Conservation (phyloP, 345 rosid genomes). For the Corchorus capsularis region DNA sequence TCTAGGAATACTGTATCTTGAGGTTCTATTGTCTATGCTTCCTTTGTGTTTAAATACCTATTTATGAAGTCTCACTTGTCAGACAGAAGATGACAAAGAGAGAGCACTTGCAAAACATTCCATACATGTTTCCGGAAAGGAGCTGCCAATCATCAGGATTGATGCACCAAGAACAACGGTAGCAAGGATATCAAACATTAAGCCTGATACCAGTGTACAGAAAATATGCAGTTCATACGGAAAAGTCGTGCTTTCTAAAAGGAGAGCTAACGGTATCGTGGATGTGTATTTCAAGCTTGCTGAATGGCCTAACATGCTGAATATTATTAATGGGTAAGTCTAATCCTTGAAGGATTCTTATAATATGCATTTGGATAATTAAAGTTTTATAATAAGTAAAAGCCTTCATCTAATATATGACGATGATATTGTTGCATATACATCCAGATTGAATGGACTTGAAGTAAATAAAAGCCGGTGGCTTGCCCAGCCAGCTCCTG, state of each 20-base stretch:
- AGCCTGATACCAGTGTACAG: too few relatives aligned
- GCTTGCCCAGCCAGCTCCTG: slow-evolving; percentile 36
- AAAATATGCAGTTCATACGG: slow-evolving; percentile 29
- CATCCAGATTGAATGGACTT: slow-evolving; percentile 39
- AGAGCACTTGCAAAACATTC: slow-evolving; percentile 42
- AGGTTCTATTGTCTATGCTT: neutral
- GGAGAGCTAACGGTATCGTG: neutral
- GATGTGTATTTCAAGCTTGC: slow-evolving; percentile 36
- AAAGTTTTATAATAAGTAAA: neutral
- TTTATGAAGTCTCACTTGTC: slow-evolving; percentile 18
- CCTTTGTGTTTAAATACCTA: neutral
- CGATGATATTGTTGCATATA: neutral
- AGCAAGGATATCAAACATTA: slow-evolving; percentile 35
- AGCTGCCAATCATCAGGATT: slow-evolving; percentile 39
- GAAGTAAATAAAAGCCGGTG: slow-evolving; percentile 28
- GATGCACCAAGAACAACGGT: slow-evolving; percentile 53
- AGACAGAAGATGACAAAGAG: slow-evolving; percentile 50
- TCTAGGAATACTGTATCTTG: neutral
- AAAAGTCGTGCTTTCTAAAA: neutral
- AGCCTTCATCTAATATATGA: neutral
- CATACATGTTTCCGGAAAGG: slow-evolving; percentile 26
- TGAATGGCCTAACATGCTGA: slow-evolving; percentile 53
- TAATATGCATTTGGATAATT: neutral
- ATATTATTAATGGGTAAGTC: slow-evolving; percentile 41
- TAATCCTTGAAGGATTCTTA: neutral